A percentile compares a stretch with the other conserved stretches of the same genome.
Evolutionary conservation across 106 monocot genomes (phyloP).

Genomic region (Xerophyta viscosa): DNA sequence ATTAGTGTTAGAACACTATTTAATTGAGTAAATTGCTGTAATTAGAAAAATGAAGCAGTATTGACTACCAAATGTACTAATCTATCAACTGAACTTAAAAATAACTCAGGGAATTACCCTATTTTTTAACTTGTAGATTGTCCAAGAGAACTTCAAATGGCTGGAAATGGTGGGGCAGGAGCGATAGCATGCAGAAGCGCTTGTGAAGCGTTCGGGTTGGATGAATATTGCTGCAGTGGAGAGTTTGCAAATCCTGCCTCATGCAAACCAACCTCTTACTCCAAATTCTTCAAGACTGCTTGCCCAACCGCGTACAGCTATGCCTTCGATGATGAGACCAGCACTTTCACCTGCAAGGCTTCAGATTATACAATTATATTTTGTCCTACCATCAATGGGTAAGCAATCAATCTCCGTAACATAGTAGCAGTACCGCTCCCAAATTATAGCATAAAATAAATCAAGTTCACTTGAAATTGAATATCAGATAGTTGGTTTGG

Average conservation of each 20-base stretch:
- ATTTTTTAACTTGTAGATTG: slow-evolving; percentile 32
- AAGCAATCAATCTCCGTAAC: neutral
- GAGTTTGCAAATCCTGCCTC: slow-evolving; percentile 45
- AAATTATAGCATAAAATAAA: too few relatives aligned
- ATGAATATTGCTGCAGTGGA: slow-evolving; percentile 80
- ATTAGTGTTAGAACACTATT: too few relatives aligned
- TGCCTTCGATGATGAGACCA: slow-evolving; percentile 67
- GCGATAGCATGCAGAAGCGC: slow-evolving; percentile 77
- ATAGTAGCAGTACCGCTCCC: too few relatives aligned
- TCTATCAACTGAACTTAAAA: neutral
- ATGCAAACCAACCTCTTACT: slow-evolving; percentile 60
- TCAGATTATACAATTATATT: slow-evolving; percentile 60
- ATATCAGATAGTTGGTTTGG: too few relatives aligned
- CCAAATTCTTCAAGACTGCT: slow-evolving; percentile 58
- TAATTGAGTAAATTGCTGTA: too few relatives aligned
- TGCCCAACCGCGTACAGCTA: slow-evolving; percentile 87
- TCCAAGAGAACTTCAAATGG: slow-evolving; percentile 74
- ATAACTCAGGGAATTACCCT: too few relatives aligned
- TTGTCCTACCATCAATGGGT: slow-evolving; percentile 52
- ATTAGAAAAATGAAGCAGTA: too few relatives aligned
- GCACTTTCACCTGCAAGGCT: slow-evolving; percentile 78
- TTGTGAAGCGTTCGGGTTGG: slow-evolving; percentile 65
- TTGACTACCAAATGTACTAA: too few relatives aligned
- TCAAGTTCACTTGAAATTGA: too few relatives aligned
- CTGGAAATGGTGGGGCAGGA: slow-evolving; percentile 14